Percentiles rank a stretch among this genome's conserved stretches.
These are phyloP conservation scores for Mortierella sp. DNA, from an alignment of 371 early-diverging fungal genomes.

Conservation along the genomic window DNA sequence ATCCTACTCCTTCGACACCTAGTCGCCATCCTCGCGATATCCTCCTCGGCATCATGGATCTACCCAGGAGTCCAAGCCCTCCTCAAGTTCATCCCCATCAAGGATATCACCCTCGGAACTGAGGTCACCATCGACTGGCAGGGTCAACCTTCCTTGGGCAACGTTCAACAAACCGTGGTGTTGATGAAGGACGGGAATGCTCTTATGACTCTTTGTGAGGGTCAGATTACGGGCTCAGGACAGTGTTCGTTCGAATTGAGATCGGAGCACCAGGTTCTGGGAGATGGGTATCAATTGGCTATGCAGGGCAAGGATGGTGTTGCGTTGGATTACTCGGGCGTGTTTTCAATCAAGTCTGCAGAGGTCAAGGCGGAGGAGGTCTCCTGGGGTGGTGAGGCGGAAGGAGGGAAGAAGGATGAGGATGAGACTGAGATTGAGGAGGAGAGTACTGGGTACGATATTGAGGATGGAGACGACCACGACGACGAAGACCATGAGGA, in stretches of 20 bases:
- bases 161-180: constrained; percentile 32
- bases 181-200: constrained; percentile 29
- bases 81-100: not conserved
- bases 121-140: constrained; percentile 44
- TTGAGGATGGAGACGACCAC: not conserved
- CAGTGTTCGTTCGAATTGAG: constrained; percentile 34
- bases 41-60: not conserved
- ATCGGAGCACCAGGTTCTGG: not conserved
- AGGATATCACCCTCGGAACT: constrained; percentile 21
- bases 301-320: constrained; percentile 28
- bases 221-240: constrained; percentile 39
- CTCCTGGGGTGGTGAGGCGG: not conserved
- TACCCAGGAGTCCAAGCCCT: not conserved
- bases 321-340: constrained; percentile 31
- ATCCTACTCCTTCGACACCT: not conserved
- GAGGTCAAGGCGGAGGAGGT: not conserved
- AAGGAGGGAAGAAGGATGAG: not conserved
- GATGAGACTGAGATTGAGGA: not conserved
- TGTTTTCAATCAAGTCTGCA: constrained; percentile 16
- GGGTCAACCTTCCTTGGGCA: constrained; percentile 33
- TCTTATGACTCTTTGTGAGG: constrained; percentile 32
- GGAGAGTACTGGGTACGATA: not conserved
- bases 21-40: not conserved
- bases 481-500: not conserved
- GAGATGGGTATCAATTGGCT: constrained; percentile 30